A percentile compares a stretch with the other conserved stretches of the same genome.
Evolutionary conservation across 2,329 filamentous ascomycete species (phyloP).

Genomic region (Fusarium pseudoanthophilum): DNA sequence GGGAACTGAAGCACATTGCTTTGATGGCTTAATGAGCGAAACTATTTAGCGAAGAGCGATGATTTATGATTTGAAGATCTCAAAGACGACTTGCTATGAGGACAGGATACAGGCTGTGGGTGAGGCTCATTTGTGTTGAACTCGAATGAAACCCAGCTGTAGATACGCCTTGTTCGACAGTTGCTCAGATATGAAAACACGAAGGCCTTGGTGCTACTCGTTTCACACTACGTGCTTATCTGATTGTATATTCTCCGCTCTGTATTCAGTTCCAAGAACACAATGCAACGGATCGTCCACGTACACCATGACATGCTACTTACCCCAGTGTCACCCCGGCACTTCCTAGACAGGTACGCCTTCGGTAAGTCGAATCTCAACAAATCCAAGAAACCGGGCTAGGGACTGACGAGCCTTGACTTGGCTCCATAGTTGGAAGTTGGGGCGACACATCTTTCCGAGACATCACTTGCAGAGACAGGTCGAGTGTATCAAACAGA

Average conservation of each 20-base stretch:
- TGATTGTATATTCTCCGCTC: not conserved
- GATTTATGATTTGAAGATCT: slow-evolving; percentile 5
- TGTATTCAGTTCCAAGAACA: not conserved
- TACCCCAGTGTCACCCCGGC: not conserved
- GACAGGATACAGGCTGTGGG: not conserved
- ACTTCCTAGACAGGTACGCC: not conserved
- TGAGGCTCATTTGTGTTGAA: not conserved
- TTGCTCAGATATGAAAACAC: not conserved
- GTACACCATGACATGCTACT: not conserved
- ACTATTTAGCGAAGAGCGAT: not conserved
- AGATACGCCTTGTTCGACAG: not conserved
- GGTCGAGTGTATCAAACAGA: not conserved
- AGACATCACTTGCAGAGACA: not conserved
- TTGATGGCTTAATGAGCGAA: slow-evolving; percentile 56
- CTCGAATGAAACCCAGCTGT: not conserved
- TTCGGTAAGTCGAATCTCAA: not conserved
- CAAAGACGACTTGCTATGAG: not conserved
- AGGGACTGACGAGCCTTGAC: not conserved
- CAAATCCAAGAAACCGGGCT: not conserved
- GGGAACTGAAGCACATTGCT: slow-evolving; percentile 65
- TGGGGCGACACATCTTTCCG: not conserved
- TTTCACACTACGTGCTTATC: not conserved
- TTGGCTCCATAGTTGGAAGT: not conserved
- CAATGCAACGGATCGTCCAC: not conserved
- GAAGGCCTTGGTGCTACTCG: not conserved